Base-by-base conservation (phyloP, 805 yeast species). In the Saturnispora diversa region DNA sequence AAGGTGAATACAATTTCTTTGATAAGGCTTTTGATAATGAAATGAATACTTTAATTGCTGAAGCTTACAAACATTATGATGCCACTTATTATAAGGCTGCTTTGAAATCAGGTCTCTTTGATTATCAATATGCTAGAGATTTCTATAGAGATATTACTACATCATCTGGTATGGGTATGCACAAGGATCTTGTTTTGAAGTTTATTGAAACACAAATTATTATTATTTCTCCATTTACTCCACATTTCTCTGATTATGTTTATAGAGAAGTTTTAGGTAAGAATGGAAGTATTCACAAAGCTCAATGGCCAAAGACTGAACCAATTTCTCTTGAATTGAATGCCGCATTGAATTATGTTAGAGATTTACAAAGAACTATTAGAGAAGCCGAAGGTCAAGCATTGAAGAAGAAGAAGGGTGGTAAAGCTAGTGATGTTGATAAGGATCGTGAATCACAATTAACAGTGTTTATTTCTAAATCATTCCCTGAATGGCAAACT, bases 371-470 rank as follows among this genome's bases (percentile, higher is more conserved):
- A 39, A 79, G 96, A 63, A 65, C 87, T 4, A 77, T 90, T 44
- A 90, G 97, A 70, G 97, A 90, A 65, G 74, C 94, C 42, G 98
- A 92, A 68, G 92, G 92, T 46, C 80, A 81, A 46, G 67, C 86
- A 60, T 81, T 85, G 70, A 70, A 72, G 62, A 79, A 79, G 68
- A 87, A 86, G 79, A 88, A 88, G 74, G 86, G 87, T 52, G 80
- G 79, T 58, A 78, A 79, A 59, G 71, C 78, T 23, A 67, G 82
- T 10, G 90, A 81, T 43, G 72, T 86, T 42, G 96, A 92, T 59
- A 68, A 72, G 28, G 62, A 75, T 52, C 73, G 75, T 58, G 94
- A 96, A 23, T 77, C 81, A 35, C 75, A 70, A 54, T 68, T 92
- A 54, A 73, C 84, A 11, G 59, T 92, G 45, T 84, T 75, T 56